A percentile compares a stretch with the other conserved stretches of the same genome.
Evolutionary conservation across 2,329 filamentous ascomycete genomes (phyloP).

Genomic region (Fusarium redolens): DNA sequence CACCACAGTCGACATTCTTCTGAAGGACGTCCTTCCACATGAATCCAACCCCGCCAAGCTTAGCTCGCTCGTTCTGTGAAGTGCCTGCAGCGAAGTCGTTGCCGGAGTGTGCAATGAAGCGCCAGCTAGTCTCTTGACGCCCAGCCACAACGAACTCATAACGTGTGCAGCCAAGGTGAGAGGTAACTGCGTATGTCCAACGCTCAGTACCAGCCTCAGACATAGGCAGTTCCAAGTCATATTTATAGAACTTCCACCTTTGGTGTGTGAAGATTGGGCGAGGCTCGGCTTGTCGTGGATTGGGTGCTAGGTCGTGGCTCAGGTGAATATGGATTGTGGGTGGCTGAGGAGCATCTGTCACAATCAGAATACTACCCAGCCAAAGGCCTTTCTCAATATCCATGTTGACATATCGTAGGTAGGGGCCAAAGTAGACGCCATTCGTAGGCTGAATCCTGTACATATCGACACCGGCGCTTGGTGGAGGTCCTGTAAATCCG

Average conservation of each 20-base stretch:
- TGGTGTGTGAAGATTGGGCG: conserved; percentile 89
- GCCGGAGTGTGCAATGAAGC: conserved; percentile 94
- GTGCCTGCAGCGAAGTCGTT: conserved; percentile 95
- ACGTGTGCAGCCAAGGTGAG: conserved; percentile 94
- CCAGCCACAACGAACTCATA: conserved; percentile 98
- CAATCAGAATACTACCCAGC: conserved; percentile 92
- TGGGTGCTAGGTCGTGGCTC: conserved; percentile 89
- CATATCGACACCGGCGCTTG: conserved; percentile 88
- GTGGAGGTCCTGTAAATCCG: conserved; percentile 91
- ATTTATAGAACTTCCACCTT: conserved; percentile 95
- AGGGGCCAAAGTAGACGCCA: conserved; percentile 97
- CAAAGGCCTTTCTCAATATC: conserved; percentile 90
- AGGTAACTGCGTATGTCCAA: conserved; percentile 99
- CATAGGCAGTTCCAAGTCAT: conserved; percentile 92
- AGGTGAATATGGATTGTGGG: conserved; percentile 96
- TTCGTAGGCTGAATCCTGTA: conserved; percentile 96
- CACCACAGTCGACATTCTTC: conserved; percentile 95
- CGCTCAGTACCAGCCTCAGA: conserved; percentile 79
- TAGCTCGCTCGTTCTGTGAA: conserved; percentile 84
- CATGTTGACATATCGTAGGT: conserved; percentile 97
- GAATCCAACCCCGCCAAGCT: conserved; percentile 87
- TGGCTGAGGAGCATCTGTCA: conserved; percentile 90
- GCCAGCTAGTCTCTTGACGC: conserved; percentile 89
- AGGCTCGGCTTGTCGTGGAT: conserved; percentile 86
- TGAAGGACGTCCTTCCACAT: conserved; percentile 99